phyloP scores from a whole-genome alignment of 2,329 filamentous ascomycete species.

The Colletotrichum sp. region DNA sequence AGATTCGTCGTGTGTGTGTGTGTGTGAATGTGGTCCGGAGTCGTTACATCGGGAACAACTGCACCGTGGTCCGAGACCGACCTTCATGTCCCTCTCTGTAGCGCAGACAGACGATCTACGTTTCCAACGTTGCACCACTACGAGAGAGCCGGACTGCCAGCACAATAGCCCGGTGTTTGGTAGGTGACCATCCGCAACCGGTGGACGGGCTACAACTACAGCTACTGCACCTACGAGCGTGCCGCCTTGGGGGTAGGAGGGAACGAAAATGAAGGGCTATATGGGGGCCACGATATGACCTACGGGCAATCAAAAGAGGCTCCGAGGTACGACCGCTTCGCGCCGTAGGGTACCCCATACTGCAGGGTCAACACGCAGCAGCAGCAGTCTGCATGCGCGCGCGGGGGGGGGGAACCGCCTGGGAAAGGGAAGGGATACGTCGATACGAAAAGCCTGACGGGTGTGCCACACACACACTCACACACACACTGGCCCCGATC shows the following conservation, averaged over 20 bases:
- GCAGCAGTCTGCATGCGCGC: neutral
- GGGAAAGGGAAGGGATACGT: neutral
- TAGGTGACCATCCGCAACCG: neutral
- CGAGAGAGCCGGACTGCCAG: neutral
- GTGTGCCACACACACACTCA: neutral
- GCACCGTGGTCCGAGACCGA: neutral
- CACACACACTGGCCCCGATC: constrained; percentile 1
- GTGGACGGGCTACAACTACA: neutral
- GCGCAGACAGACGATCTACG: neutral
- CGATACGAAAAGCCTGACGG: neutral
- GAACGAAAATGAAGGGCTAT: neutral
- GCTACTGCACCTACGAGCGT: neutral
- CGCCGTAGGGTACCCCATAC: constrained; percentile 5
- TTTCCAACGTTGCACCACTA: neutral
- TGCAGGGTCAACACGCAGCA: constrained; percentile 9
- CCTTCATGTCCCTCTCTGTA: neutral
- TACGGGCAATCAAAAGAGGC: constrained; percentile 31
- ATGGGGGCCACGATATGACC: constrained; percentile 23
- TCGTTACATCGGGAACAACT: neutral
- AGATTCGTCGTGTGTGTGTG: neutral
- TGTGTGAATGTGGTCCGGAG: neutral
- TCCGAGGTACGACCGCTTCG: constrained; percentile 35
- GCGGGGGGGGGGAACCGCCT: neutral
- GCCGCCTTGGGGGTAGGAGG: neutral
- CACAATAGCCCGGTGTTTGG: neutral